A percentile compares a stretch with the other conserved stretches of the same genome.
Conservation (phyloP, 306 rosid genomes). For the Cucurbita maxima region DNA sequence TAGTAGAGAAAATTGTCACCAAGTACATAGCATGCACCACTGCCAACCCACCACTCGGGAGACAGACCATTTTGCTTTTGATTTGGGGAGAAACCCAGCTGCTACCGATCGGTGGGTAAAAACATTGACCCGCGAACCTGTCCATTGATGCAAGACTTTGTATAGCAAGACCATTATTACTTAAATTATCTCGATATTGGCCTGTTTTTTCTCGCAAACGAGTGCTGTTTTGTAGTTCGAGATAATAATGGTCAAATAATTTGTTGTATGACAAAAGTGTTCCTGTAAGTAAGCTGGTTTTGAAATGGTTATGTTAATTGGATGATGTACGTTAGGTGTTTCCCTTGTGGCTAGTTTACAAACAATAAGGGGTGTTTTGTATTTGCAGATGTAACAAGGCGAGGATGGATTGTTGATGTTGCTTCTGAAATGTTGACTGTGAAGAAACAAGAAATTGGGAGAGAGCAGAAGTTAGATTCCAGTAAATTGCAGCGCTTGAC, state of each 20-base stretch:
- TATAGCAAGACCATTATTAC: background rate
- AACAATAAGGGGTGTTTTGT: background rate
- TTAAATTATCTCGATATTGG: background rate
- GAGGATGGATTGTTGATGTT: slow-evolving; percentile 68
- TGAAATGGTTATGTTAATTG: background rate
- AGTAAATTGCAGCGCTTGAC: slow-evolving; percentile 79
- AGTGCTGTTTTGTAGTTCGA: background rate
- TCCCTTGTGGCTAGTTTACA: background rate
- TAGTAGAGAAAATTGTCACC: no score
- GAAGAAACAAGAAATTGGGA: slow-evolving; percentile 50
- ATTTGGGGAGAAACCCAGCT: no score
- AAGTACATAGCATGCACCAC: no score
- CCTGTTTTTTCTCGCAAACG: background rate
- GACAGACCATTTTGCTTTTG: no score
- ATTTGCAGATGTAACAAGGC: slow-evolving; percentile 40
- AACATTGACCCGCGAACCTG: no score
- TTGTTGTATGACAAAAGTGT: background rate
- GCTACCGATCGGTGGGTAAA: no score
- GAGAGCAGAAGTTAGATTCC: slow-evolving; percentile 72
- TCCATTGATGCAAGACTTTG: no score
- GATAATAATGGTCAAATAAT: background rate
- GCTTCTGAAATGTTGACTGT: slow-evolving; percentile 67
- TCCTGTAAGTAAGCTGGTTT: background rate
- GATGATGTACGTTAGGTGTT: background rate
- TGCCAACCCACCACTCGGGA: no score